Conservation (phyloP, 108 stramenopile genomes). For the Conticribra guillardii region DNA sequence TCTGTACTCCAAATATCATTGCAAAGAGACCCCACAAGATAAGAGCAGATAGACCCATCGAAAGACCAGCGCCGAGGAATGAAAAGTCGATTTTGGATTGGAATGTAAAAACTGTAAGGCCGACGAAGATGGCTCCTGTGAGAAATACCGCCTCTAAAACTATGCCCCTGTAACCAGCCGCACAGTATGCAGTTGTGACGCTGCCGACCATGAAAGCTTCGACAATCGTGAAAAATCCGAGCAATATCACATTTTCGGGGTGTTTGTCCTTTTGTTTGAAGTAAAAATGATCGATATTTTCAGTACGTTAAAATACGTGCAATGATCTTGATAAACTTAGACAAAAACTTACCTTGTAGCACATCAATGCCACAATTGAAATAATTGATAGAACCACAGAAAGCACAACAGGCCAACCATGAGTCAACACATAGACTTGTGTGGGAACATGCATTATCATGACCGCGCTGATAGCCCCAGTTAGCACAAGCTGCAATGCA, state of each 20-base stretch:
- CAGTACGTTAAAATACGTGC: not conserved
- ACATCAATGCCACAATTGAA: slow-evolving; percentile 40
- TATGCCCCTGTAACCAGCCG: slow-evolving; percentile 25
- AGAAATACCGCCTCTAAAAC: slow-evolving; percentile 54
- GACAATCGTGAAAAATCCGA: slow-evolving; percentile 43
- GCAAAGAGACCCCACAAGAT: slow-evolving; percentile 58
- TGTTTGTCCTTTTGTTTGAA: slow-evolving; percentile 31
- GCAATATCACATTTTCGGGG: slow-evolving; percentile 42
- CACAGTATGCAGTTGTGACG: slow-evolving; percentile 45
- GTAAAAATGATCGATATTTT: not conserved
- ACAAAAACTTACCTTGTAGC: slow-evolving; percentile 35
- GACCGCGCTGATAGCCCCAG: slow-evolving; percentile 28
- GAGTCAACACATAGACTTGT: slow-evolving; percentile 43
- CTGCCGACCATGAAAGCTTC: slow-evolving; percentile 53
- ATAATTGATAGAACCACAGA: slow-evolving; percentile 27
- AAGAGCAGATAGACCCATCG: slow-evolving; percentile 46
- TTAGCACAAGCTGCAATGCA: slow-evolving; percentile 32
- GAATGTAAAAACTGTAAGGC: slow-evolving; percentile 50
- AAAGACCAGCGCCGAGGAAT: slow-evolving; percentile 52
- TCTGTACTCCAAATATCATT: slow-evolving; percentile 45
- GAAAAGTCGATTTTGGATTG: slow-evolving; percentile 52
- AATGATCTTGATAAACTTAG: too few species aligned
- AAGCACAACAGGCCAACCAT: slow-evolving; percentile 37
- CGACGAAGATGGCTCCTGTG: slow-evolving; percentile 49
- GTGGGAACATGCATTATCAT: slow-evolving; percentile 47